Conservation (phyloP, 768 basidiomycete genomes). For the Russula foetens region DNA sequence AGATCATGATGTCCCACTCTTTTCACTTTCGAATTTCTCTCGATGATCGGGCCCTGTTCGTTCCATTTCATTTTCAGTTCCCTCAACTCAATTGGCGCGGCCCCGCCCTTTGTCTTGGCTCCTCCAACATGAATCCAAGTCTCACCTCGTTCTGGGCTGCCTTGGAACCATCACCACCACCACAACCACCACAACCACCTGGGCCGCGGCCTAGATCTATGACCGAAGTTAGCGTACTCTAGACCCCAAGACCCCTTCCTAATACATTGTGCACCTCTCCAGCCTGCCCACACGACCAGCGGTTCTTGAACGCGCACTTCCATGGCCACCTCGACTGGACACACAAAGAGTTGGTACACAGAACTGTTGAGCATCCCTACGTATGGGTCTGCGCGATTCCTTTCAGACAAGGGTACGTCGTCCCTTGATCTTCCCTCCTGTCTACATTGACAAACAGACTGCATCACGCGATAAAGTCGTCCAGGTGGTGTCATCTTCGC, state of each 20-base stretch:
- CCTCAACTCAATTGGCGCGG: too few species aligned
- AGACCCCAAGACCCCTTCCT: background rate
- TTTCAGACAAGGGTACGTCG: slow-evolving; percentile 16
- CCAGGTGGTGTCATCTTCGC: slow-evolving; percentile 9
- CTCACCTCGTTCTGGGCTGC: background rate
- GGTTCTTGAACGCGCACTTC: background rate
- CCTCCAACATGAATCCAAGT: background rate
- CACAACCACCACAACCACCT: background rate
- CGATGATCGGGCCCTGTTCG: too few species aligned
- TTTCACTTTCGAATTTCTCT: too few species aligned
- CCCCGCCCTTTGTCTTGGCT: too few species aligned
- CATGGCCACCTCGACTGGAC: slow-evolving; percentile 3
- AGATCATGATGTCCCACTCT: too few species aligned
- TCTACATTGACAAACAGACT: background rate
- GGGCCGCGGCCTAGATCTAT: background rate
- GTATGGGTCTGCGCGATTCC: slow-evolving; percentile 12
- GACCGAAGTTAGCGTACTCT: background rate
- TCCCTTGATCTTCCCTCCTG: background rate
- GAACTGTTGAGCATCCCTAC: slow-evolving; percentile 12
- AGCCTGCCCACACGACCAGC: slow-evolving; percentile 2
- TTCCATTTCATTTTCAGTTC: too few species aligned
- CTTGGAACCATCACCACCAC: background rate
- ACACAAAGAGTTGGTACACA: slow-evolving; percentile 14
- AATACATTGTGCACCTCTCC: background rate
- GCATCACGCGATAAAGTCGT: slow-evolving; percentile 7